phyloP scores from a whole-genome alignment of 1,284 basidiomycete genomes.

The Termitomyces sp. region DNA sequence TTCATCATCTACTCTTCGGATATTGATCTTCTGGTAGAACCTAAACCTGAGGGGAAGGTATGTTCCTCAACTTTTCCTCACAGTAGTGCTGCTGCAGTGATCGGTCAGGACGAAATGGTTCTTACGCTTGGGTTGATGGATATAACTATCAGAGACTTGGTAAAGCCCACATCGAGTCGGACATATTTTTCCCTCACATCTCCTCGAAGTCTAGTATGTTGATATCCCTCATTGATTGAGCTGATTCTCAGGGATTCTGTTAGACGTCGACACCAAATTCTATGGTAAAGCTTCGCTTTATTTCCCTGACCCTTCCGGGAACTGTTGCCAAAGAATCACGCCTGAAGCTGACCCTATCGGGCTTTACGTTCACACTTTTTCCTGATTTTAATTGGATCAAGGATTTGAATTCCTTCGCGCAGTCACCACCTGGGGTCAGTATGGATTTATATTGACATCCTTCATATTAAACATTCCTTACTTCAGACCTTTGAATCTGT shows the following conservation, averaged over 20 bases:
- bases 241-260: neutral
- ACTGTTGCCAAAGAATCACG: slow-evolving; percentile 77
- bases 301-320: slow-evolving; percentile 60
- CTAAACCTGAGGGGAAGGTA: slow-evolving; percentile 69
- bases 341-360: slow-evolving; percentile 60
- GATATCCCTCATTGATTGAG: neutral
- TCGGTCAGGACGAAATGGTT: slow-evolving; percentile 62
- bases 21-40: slow-evolving; percentile 58
- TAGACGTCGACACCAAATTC: slow-evolving; percentile 46
- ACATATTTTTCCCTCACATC: slow-evolving; percentile 48
- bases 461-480: neutral
- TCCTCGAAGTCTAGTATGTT: slow-evolving; percentile 51
- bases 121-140: slow-evolving; percentile 63
- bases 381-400: slow-evolving; percentile 63
- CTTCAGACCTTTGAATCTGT: slow-evolving; percentile 86
- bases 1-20: slow-evolving; percentile 62
- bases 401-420: slow-evolving; percentile 66
- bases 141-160: slow-evolving; percentile 47
- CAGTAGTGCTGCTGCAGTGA: neutral
- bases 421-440: slow-evolving; percentile 84
- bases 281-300: slow-evolving; percentile 63
- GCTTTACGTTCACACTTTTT: slow-evolving; percentile 61
- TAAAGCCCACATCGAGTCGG: slow-evolving; percentile 29
- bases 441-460: neutral
- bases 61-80: slow-evolving; percentile 13